These are phyloP conservation scores for Coemansia sp. DNA, from an alignment of 192 early-diverging fungal species.

Conservation along the genomic window DNA sequence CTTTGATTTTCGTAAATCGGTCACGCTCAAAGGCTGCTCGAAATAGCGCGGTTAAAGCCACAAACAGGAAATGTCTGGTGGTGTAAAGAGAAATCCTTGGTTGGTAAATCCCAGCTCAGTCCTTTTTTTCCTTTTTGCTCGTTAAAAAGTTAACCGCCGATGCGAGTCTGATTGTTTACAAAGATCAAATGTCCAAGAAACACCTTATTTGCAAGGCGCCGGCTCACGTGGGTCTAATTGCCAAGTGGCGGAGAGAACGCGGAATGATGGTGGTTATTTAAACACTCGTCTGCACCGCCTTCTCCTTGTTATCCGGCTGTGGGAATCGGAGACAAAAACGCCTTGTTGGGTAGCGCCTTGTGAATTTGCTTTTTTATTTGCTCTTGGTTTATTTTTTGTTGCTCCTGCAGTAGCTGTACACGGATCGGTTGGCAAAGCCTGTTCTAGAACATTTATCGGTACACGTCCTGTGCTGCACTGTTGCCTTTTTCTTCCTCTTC, in stretches of 20 bases:
- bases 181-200: background rate
- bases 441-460: no score
- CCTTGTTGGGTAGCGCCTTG: background rate
- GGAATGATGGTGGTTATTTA: background rate
- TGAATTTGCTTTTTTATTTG: no score
- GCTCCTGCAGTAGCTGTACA: no score
- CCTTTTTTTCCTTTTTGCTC: background rate
- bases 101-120: background rate
- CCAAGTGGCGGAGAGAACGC: background rate
- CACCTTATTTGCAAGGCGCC: slow-evolving; percentile 16
- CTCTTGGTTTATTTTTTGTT: no score
- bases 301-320: background rate
- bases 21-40: background rate
- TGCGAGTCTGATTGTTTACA: background rate
- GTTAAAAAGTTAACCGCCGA: background rate
- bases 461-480: background rate
- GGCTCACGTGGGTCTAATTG: slow-evolving; percentile 16
- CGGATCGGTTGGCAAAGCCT: background rate
- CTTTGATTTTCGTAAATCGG: background rate
- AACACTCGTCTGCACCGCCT: background rate
- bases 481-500: no score
- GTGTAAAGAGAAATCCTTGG: background rate
- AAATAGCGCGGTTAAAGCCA: background rate
- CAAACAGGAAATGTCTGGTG: background rate
- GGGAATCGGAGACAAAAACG: background rate